Percentiles rank a stretch among this genome's conserved stretches.
phyloP scores from a whole-genome alignment of 2,329 filamentous ascomycete genomes.

The Ambrosiella cleistominuta region DNA sequence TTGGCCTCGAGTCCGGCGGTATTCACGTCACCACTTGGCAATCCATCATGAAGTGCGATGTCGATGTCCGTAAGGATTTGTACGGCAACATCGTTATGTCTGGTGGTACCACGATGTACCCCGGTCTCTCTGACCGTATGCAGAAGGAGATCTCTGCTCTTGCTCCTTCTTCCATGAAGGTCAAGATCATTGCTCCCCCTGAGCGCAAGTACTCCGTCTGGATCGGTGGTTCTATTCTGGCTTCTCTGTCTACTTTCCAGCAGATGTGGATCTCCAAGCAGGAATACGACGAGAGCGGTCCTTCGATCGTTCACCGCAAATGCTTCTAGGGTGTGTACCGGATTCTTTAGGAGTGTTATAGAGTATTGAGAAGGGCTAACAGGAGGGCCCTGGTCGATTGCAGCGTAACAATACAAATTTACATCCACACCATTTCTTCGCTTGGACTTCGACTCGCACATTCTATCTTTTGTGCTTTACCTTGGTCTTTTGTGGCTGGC shows the following conservation, averaged over 20 bases:
- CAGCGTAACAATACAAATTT: conserved; percentile 20
- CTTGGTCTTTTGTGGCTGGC: neutral
- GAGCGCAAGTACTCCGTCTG: conserved; percentile 99
- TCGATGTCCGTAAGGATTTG: conserved; percentile 99
- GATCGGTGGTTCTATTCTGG: conserved; percentile 99
- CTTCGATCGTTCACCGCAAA: conserved; percentile 99
- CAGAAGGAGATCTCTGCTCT: conserved; percentile 99
- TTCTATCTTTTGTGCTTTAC: neutral
- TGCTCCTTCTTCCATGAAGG: conserved; percentile 99
- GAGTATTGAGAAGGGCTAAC: conserved; percentile 15
- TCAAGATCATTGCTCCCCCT: conserved; percentile 99
- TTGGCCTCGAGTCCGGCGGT: conserved; percentile 95
- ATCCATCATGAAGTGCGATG: conserved; percentile 99
- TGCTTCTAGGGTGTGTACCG: conserved; percentile 76
- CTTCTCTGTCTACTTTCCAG: conserved; percentile 99
- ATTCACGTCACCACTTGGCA: conserved; percentile 99
- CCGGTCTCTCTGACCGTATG: conserved; percentile 99
- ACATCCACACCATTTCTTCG: conserved; percentile 15
- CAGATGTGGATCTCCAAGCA: conserved; percentile 99
- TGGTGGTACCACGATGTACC: conserved; percentile 99
- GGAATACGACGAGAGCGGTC: conserved; percentile 99
- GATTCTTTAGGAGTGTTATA: conserved; percentile 8
- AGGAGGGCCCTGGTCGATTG: conserved; percentile 10
- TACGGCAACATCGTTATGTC: conserved; percentile 99
- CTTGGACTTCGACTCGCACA: conserved; percentile 4